Conservation (phyloP, 2,329 filamentous ascomycete genomes). For the Malbranchea cinnamomea region DNA sequence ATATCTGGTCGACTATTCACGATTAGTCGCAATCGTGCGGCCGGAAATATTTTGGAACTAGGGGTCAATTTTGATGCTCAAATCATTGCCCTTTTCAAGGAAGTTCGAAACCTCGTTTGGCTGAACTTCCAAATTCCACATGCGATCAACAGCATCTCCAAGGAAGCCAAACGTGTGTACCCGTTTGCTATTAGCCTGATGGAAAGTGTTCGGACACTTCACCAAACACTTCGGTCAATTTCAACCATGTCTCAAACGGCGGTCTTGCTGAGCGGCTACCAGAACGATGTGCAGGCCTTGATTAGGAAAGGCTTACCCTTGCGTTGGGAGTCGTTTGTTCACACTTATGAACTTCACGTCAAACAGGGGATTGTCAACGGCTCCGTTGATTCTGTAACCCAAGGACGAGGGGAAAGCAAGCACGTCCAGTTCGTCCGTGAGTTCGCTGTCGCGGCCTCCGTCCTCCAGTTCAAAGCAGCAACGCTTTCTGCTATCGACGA, state of each 20-base stretch:
- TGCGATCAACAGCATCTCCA: constrained; percentile 85
- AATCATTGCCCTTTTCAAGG: constrained; percentile 95
- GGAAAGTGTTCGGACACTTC: constrained; percentile 91
- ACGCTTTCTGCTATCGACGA: constrained; percentile 65
- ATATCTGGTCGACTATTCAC: constrained; percentile 88
- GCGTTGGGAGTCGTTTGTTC: constrained; percentile 95
- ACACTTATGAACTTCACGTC: constrained; percentile 84
- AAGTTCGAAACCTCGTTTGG: constrained; percentile 92
- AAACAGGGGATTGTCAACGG: constrained; percentile 47
- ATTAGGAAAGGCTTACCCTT: constrained; percentile 78
- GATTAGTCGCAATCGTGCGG: constrained; percentile 75
- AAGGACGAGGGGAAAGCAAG: constrained; percentile 60
- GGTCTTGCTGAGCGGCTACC: constrained; percentile 75
- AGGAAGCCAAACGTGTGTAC: constrained; percentile 97
- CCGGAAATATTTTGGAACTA: constrained; percentile 76
- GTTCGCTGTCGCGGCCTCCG: constrained; percentile 72
- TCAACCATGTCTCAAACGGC: constrained; percentile 74
- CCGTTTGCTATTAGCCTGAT: constrained; percentile 95
- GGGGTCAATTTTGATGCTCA: constrained; percentile 94
- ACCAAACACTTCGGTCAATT: constrained; percentile 76
- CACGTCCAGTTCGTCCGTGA: constrained; percentile 95
- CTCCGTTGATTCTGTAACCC: constrained; percentile 41
- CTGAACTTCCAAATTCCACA: constrained; percentile 90
- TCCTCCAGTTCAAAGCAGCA: constrained; percentile 75
- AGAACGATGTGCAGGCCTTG: constrained; percentile 73